Evolutionary conservation across 768 basidiomycete genomes (phyloP).

Genomic region (Collybiopsis luxurians): DNA sequence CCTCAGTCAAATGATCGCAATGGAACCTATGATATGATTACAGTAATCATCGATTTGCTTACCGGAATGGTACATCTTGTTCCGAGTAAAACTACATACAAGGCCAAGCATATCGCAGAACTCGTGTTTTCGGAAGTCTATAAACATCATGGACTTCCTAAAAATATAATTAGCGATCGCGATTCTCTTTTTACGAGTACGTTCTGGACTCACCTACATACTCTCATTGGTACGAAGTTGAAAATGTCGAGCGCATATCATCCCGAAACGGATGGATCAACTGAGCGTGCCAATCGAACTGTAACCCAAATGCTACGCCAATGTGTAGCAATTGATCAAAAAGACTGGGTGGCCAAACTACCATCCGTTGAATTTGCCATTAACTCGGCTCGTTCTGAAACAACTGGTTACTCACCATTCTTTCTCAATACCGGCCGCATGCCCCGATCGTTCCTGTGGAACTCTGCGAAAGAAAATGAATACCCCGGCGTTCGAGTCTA

Average conservation of each 20-base stretch:
- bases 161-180: conserved; percentile 20
- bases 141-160: conserved; percentile 18
- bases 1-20: conserved; percentile 13
- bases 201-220: conserved; percentile 18
- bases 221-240: conserved; percentile 16
- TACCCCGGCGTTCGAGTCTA: background rate
- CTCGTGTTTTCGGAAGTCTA: conserved; percentile 18
- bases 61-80: conserved; percentile 11
- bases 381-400: conserved; percentile 3
- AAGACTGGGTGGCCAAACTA: too few species aligned
- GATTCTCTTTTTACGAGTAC: conserved; percentile 25
- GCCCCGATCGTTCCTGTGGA: background rate
- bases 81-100: conserved; percentile 1
- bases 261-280: conserved; percentile 25
- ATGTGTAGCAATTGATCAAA: conserved; percentile 6
- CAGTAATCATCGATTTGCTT: conserved; percentile 15
- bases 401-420: conserved; percentile 19
- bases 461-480: background rate
- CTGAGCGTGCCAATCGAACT: conserved; percentile 11
- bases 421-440: too few species aligned
- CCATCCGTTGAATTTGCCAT: conserved; percentile 11
- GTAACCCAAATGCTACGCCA: conserved; percentile 13
- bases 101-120: conserved; percentile 12
- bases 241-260: conserved; percentile 24
- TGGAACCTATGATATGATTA: conserved; percentile 20